Evolutionary conservation across 495 filamentous ascomycete species (phyloP), one percentile per base, ranked within the genome.

Genomic region (Neurospora africana): DNA sequence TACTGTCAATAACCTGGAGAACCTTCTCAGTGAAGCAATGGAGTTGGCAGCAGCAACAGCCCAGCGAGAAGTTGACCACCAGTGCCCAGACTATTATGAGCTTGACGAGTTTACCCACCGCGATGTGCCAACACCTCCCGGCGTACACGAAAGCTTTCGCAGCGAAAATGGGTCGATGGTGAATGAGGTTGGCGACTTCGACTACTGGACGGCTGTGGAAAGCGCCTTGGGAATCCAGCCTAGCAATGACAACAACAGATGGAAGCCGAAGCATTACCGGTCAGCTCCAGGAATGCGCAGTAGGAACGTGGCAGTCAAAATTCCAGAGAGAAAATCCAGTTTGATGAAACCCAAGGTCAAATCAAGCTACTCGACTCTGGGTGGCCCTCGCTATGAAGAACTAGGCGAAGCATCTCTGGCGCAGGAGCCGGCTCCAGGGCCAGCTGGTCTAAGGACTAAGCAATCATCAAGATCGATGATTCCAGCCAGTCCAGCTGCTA

Each of bases 1-100:
- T 30, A 82, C 82, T 9, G 78, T 86, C 73, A 77, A 75, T 19
- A 79, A 84, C 69, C 79, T 87, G 37, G 85, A 87, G 69, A 73
- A 78, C 58, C 79, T 87, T 15, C 78, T 87, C 21, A 79, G 77
- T 41, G 82, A 86, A 74, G 86, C 85, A 21, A 71, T 85, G 21
- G 77, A 75, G 0, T 75, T 87, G 23, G 85, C 83, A 21, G 77
- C 81, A 33, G 75, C 84, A 69, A 80, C 76, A 67, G 78, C 76
- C 17, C 76, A 79, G 19, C 73, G 78, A 65, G 74, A 75, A 71
- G 53, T 65, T 10, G 73, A 74, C 8, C 70, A 74, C 3, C 47
- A 73, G 13, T 47, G 69, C 13, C 38, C 47, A n/a, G 47, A 68
- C 2, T 69, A 71, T 13, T 47, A 39, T 21, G 70, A 47, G 30